phyloP scores from a whole-genome alignment of 176 grass and related monocot species.

The Carex littledalei region DNA sequence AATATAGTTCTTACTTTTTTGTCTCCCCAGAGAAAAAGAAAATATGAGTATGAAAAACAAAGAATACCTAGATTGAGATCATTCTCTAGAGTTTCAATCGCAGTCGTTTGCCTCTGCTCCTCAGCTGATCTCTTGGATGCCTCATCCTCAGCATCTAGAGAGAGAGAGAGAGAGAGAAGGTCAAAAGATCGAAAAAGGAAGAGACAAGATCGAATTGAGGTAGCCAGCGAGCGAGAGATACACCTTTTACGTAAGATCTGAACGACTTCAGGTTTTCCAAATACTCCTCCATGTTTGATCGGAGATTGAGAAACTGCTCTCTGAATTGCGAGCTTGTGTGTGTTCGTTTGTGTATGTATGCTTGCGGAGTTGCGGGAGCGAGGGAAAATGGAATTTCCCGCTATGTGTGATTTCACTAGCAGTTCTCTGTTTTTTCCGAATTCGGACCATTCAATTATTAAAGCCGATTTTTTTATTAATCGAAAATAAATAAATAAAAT shows the following conservation, averaged over 20 bases:
- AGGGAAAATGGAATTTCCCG: constrained; percentile 6
- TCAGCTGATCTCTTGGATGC: constrained; percentile 67
- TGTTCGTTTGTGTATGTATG: not conserved
- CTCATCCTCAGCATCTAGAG: constrained; percentile 68
- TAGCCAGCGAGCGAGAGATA: not conserved
- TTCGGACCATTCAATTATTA: not conserved
- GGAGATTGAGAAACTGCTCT: not conserved
- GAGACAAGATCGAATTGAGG: not conserved
- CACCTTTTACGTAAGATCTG: constrained; percentile 74
- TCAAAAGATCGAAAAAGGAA: not conserved
- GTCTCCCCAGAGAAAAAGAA: not conserved
- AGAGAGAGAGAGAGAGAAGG: not conserved
- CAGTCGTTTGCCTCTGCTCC: constrained; percentile 72
- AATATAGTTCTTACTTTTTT: no score
- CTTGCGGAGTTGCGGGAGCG: not conserved
- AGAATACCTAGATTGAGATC: constrained; percentile 51
- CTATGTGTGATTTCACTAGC: not conserved
- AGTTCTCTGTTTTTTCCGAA: not conserved
- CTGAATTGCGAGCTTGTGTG: not conserved
- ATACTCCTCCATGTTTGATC: constrained; percentile 70
- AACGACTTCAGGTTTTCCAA: constrained; percentile 73
- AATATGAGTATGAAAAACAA: not conserved
- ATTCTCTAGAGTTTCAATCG: constrained; percentile 42
- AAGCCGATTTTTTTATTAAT: no score
- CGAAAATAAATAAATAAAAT: no score